Conservation (phyloP, 352 stramenopile species). For the Phytophthora ohioensis region DNA sequence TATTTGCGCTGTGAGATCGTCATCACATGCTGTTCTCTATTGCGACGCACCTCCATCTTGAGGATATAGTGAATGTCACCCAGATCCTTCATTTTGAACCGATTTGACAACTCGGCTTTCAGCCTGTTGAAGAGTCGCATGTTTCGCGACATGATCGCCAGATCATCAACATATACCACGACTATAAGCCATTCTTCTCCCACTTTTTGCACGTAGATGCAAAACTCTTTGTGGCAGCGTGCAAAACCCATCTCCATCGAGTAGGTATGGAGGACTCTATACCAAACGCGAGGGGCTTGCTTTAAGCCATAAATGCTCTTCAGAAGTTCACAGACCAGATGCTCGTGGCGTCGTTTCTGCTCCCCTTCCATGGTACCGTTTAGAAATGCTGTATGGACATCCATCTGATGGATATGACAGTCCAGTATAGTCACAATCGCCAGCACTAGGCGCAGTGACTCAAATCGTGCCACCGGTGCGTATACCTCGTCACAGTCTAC, state of each 20-base stretch:
- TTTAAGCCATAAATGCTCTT: slow-evolving; percentile 22
- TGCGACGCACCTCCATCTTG: slow-evolving; percentile 19
- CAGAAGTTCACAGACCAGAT: slow-evolving; percentile 28
- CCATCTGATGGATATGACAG: slow-evolving; percentile 19
- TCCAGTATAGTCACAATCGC: slow-evolving; percentile 24
- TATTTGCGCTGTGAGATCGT: neutral
- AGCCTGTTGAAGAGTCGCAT: slow-evolving; percentile 26
- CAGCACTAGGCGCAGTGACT: slow-evolving; percentile 15
- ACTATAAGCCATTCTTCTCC: slow-evolving; percentile 39
- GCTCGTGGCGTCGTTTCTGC: slow-evolving; percentile 13
- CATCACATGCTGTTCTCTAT: slow-evolving; percentile 8
- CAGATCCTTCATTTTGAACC: slow-evolving; percentile 48
- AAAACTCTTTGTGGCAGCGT: slow-evolving; percentile 42
- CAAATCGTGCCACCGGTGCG: slow-evolving; percentile 16
- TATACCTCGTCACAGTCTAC: slow-evolving; percentile 20
- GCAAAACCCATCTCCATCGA: slow-evolving; percentile 25
- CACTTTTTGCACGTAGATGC: slow-evolving; percentile 40
- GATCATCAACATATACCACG: slow-evolving; percentile 38
- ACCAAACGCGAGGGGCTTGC: slow-evolving; percentile 28
- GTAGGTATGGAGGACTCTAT: slow-evolving; percentile 33
- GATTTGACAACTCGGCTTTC: slow-evolving; percentile 30
- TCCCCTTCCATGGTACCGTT: slow-evolving; percentile 28
- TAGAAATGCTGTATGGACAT: slow-evolving; percentile 4
- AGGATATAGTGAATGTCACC: slow-evolving; percentile 44
- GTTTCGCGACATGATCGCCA: slow-evolving; percentile 30